These are phyloP conservation scores for Phytophthora fragariaefolia DNA, from an alignment of 352 stramenopile genomes.

Conservation along the genomic window DNA sequence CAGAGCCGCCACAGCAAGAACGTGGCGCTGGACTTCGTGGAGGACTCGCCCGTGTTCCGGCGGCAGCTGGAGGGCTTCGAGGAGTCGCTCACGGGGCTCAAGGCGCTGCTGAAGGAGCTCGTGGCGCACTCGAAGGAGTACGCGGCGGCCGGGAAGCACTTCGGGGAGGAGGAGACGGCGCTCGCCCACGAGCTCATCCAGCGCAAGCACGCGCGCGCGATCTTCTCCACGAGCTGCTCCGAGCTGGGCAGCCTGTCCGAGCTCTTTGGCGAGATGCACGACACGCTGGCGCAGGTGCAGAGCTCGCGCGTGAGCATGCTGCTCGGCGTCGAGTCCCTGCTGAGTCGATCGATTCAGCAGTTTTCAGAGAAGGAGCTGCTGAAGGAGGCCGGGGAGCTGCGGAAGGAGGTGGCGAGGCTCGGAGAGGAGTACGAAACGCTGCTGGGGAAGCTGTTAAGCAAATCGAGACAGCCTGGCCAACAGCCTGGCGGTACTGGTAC, in stretches of 20 bases:
- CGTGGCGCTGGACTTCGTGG: conserved; percentile 85
- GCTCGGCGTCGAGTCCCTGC: conserved; percentile 77
- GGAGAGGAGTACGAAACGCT: conserved; percentile 85
- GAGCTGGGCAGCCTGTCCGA: conserved; percentile 78
- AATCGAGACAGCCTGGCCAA: conserved; percentile 50
- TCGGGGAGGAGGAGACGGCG: conserved; percentile 73
- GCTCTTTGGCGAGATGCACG: conserved; percentile 84
- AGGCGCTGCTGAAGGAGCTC: conserved; percentile 74
- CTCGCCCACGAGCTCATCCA: conserved; percentile 78
- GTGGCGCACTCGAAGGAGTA: conserved; percentile 81
- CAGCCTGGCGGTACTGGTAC: conserved; percentile 30
- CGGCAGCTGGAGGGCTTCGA: conserved; percentile 83
- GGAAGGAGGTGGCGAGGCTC: conserved; percentile 69
- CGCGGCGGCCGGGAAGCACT: conserved; percentile 61
- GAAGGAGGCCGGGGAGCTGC: conserved; percentile 72
- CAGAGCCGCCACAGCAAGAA: conserved; percentile 65
- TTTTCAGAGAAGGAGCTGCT: conserved; percentile 78
- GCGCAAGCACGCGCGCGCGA: conserved; percentile 78
- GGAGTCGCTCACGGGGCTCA: conserved; percentile 71
- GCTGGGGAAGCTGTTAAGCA: conserved; percentile 81
- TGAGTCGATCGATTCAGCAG: conserved; percentile 67
- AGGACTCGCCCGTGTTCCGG: conserved; percentile 89
- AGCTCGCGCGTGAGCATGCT: conserved; percentile 87
- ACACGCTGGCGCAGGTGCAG: conserved; percentile 81
- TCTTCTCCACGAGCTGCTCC: conserved; percentile 86